Base-by-base conservation (phyloP, 129 eudicot species). In the Tagetes erecta region DNA sequence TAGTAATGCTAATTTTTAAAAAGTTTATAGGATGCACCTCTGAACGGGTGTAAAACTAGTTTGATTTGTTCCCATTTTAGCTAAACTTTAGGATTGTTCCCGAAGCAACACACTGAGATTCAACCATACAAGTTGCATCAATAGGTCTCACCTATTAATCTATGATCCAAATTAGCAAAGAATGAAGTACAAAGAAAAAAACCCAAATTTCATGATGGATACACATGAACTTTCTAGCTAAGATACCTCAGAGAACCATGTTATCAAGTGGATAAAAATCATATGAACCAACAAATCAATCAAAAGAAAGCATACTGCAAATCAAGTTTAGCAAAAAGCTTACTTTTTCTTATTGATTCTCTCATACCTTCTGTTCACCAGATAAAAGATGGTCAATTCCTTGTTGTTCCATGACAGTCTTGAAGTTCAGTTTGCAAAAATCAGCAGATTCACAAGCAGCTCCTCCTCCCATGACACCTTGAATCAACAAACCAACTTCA, bases 321-420 rank as follows among this genome's bases (percentile, higher is more conserved):
- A 44, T 47, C 67, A 78, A 76, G 46, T 63, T 64, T 45, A 71
- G 20, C 52, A 72, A 35, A 71, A 64, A 50, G 33, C 13, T 3
- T 78, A 51, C n/a, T 47, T 52, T 71, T 58, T 45, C 8, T 8
- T 1, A 33, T 50, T 39, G 62, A 34, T 51, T 52, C 20, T 64
- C 41, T 47, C 57, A 45, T 74, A 74, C 83, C 82, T 67, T 63
- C 8, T 79, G 64, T 41, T 71, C 78, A 66, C 47, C 75, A 36
- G 79, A 83, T 74, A 83, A 42, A 58, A 83, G 87, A 65, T 68
- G 80, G 11, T 64, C 60, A 75, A 71, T 68, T 65, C 87, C 87
- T 79, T 83, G 81, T 63, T 80, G 67, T 53, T 77, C 74, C 76
- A 83, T 6, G 55, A 83, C 55, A 12, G 69, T 69, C 44, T 68